Conservation (phyloP, 768 basidiomycete genomes). For the Suillus spraguei region DNA sequence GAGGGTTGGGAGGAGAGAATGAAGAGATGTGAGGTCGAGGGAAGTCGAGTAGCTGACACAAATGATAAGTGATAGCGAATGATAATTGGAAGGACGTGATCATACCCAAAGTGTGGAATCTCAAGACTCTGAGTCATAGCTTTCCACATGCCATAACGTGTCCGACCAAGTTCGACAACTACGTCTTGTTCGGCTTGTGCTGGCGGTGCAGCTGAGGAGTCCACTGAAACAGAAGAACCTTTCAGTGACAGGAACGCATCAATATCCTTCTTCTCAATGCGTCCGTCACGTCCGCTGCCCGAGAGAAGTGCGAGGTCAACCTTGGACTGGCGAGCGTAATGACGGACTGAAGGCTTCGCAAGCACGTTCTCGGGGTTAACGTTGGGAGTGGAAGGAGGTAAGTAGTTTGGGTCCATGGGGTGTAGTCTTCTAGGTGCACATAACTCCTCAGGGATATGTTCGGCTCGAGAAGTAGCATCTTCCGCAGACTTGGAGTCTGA, state of each 20-base stretch:
- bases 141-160: slow-evolving; percentile 86
- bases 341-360: slow-evolving; percentile 77
- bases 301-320: slow-evolving; percentile 65
- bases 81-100: not conserved
- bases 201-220: not conserved
- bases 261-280: slow-evolving; percentile 76
- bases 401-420: slow-evolving; percentile 64
- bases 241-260: slow-evolving; percentile 53
- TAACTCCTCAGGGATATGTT: not conserved
- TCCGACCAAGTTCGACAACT: slow-evolving; percentile 73
- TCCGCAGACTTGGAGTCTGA: slow-evolving; percentile 18
- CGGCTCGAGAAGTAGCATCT: not conserved
- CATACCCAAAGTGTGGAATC: slow-evolving; percentile 83
- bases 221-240: not conserved
- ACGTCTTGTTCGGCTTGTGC: slow-evolving; percentile 42
- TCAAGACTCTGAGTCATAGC: slow-evolving; percentile 88
- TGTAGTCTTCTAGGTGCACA: slow-evolving; percentile 41
- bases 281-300: slow-evolving; percentile 74
- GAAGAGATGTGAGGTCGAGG: slow-evolving; percentile 72
- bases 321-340: slow-evolving; percentile 67
- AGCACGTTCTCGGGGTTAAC: slow-evolving; percentile 43
- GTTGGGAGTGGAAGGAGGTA: slow-evolving; percentile 20
- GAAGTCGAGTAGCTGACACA: slow-evolving; percentile 65
- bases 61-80: slow-evolving; percentile 11
- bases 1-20: slow-evolving; percentile 61